Conservation (phyloP, 306 rosid species). For the Ceratonia siliqua region DNA sequence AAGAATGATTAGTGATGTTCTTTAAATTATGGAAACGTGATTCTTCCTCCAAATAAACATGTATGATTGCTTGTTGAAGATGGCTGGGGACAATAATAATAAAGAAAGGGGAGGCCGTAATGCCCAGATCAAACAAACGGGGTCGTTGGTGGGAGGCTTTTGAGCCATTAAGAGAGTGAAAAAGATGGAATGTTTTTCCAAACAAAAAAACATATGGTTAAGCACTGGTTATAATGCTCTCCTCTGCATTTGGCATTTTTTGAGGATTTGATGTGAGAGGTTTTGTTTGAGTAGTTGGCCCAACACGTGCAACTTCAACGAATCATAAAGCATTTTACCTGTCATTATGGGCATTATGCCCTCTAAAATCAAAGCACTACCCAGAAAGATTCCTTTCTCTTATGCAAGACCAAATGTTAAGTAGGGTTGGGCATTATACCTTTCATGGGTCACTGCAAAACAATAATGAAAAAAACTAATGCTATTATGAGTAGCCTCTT, state of each 20-base stretch:
- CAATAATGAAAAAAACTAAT: too few relatives aligned
- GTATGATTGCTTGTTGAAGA: constrained; percentile 16
- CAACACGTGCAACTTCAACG: background rate
- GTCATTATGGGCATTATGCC: background rate
- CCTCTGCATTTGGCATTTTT: constrained; percentile 30
- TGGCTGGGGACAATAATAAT: background rate
- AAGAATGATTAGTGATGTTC: background rate
- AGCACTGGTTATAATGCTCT: constrained; percentile 5
- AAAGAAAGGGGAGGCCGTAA: constrained; percentile 7
- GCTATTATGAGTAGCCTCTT: too few relatives aligned
- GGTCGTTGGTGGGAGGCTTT: constrained; percentile 30
- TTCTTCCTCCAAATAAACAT: constrained; percentile 17
- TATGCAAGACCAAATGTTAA: background rate
- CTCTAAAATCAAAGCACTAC: background rate
- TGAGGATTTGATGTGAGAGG: constrained; percentile 22
- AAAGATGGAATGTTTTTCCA: constrained; percentile 27
- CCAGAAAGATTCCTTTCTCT: background rate
- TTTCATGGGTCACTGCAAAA: background rate
- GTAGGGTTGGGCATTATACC: background rate
- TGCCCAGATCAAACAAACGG: constrained; percentile 4
- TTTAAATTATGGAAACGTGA: background rate
- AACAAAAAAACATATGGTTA: constrained; percentile 20
- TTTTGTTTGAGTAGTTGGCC: constrained; percentile 18
- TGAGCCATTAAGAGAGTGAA: constrained; percentile 17
- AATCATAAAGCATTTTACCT: background rate